A percentile compares a stretch with the other conserved stretches of the same genome.
phyloP scores from a whole-genome alignment of 2,329 filamentous ascomycete species.

The Pestalotiopsis sp. region DNA sequence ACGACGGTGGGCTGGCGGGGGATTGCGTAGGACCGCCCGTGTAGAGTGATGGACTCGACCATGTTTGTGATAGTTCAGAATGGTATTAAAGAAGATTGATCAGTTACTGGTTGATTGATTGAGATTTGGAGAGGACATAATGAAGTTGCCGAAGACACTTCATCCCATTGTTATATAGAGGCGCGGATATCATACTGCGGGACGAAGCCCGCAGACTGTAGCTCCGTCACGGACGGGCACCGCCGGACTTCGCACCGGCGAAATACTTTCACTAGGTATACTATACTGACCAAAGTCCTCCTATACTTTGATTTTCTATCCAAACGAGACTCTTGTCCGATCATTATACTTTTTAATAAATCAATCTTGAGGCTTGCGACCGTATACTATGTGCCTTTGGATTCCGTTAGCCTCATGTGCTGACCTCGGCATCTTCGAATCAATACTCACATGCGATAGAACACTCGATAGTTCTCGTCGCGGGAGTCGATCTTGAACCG shows the following conservation, averaged over 20 bases:
- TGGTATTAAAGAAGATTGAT: neutral
- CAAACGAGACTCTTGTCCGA: neutral
- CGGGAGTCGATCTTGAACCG: constrained; percentile 18
- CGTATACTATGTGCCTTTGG: constrained; percentile 12
- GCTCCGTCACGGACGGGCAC: neutral
- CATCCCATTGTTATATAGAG: neutral
- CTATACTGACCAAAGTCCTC: too few relatives aligned
- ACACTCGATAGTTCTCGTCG: constrained; percentile 21
- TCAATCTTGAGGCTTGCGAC: constrained; percentile 1
- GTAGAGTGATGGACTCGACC: constrained; percentile 1
- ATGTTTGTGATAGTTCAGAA: neutral
- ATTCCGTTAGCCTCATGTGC: neutral
- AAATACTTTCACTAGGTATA: neutral
- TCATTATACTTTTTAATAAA: too few relatives aligned
- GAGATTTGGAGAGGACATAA: too few relatives aligned
- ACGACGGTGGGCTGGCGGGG: constrained; percentile 37
- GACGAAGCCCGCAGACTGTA: neutral
- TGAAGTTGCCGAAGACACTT: too few relatives aligned
- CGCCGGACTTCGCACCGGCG: neutral
- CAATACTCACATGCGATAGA: constrained; percentile 14
- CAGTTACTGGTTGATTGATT: neutral
- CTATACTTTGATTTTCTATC: neutral
- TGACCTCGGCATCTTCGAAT: neutral
- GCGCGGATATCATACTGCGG: neutral
- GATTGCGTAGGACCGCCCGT: constrained; percentile 15